These are phyloP conservation scores for Suhomyces atakaporum DNA, from an alignment of 1,139 yeast species.

Conservation along the genomic window DNA sequence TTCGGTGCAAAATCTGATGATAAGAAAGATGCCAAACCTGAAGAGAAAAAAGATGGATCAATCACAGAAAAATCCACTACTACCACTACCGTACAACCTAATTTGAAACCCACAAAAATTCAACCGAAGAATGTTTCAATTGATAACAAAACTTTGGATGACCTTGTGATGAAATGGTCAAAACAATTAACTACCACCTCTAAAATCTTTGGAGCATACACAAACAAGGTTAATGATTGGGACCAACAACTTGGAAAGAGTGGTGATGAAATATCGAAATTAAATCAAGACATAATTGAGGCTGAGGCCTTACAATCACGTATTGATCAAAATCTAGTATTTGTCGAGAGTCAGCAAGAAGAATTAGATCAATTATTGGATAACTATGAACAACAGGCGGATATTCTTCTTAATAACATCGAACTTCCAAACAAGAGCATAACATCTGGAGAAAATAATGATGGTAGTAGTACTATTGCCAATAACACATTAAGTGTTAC, in stretches of 20 bases:
- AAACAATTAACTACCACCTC: conserved; percentile 76
- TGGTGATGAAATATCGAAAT: conserved; percentile 78
- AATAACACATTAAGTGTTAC: conserved; percentile 39
- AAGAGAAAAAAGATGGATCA: conserved; percentile 17
- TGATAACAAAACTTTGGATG: conserved; percentile 90
- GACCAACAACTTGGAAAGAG: conserved; percentile 81
- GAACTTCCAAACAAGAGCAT: conserved; percentile 28
- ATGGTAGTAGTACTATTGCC: conserved; percentile 8
- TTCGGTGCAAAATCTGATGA: conserved; percentile 18
- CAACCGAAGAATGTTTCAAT: conserved; percentile 75
- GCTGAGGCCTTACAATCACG: conserved; percentile 86
- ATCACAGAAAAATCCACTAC: conserved; percentile 13
- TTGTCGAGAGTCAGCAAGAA: conserved; percentile 89
- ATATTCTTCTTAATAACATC: conserved; percentile 50
- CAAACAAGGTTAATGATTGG: conserved; percentile 78
- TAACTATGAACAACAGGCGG: conserved; percentile 85
- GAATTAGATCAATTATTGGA: conserved; percentile 83
- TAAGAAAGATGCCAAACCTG: conserved; percentile 16
- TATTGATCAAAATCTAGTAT: conserved; percentile 82
- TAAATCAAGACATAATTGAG: conserved; percentile 74
- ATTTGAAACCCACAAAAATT: conserved; percentile 48
- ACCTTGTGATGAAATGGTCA: conserved; percentile 91
- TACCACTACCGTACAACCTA: conserved; percentile 28
- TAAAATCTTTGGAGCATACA: conserved; percentile 73
- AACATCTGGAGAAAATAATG: conserved; percentile 9